These are phyloP conservation scores for Colletotrichum cordylinicola DNA, from an alignment of 2,329 filamentous ascomycete genomes.

Conservation along the genomic window DNA sequence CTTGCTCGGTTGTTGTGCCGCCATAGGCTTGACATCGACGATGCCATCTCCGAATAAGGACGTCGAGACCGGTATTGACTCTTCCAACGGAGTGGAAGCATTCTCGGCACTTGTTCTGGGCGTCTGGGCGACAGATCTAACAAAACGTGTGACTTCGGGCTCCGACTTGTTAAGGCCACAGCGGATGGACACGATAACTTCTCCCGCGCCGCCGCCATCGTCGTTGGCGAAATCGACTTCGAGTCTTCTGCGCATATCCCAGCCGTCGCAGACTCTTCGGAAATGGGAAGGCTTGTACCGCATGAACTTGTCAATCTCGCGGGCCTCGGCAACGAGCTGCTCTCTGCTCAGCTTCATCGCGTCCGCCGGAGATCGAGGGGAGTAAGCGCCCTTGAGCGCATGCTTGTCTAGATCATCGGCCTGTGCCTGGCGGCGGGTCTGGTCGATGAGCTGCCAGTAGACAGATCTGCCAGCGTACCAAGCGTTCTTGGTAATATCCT, in stretches of 20 bases:
- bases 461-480: conserved; percentile 83
- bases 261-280: conserved; percentile 77
- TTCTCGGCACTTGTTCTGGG: neutral
- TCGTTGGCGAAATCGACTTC: conserved; percentile 90
- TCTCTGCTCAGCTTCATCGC: conserved; percentile 73
- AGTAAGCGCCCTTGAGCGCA: conserved; percentile 75
- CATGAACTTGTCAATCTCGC: conserved; percentile 81
- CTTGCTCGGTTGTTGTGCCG: neutral
- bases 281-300: conserved; percentile 78
- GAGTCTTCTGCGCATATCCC: conserved; percentile 89
- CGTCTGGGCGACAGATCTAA: conserved; percentile 32
- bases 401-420: conserved; percentile 76
- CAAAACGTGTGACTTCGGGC: conserved; percentile 49
- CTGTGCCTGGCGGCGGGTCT: conserved; percentile 74
- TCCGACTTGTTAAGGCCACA: conserved; percentile 71
- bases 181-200: conserved; percentile 76
- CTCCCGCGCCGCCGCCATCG: conserved; percentile 77
- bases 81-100: neutral
- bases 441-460: conserved; percentile 82
- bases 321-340: conserved; percentile 77
- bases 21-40: neutral
- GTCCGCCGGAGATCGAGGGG: conserved; percentile 78
- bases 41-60: conserved; percentile 33
- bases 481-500: conserved; percentile 69
- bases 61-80: neutral